Percentiles rank a stretch among this genome's conserved stretches.
Evolutionary conservation across 192 early-diverging fungal genomes (phyloP).

Genomic region (Dissophora ornata): DNA sequence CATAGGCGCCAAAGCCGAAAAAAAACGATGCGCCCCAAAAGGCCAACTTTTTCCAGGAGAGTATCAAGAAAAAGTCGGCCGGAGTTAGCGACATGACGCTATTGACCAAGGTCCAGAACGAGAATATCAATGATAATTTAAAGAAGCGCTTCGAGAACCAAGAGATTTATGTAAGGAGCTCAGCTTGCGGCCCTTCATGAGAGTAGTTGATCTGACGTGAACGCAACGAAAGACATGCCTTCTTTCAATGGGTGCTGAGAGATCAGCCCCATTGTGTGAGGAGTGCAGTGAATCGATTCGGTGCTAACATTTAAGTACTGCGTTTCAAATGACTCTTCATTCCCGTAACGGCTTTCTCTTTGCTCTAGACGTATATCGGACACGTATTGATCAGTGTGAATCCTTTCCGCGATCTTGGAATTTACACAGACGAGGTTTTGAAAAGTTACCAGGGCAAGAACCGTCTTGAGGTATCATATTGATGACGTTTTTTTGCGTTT

Average conservation of each 20-base stretch:
- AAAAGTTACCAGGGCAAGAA: conserved; percentile 89
- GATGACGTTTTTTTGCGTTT: conserved; percentile 1
- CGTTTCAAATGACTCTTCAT: too few species aligned
- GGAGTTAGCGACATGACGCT: conserved; percentile 92
- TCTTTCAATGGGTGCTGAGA: too few species aligned
- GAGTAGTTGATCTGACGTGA: not conserved
- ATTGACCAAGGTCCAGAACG: conserved; percentile 94
- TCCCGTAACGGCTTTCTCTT: too few species aligned
- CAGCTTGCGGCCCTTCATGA: not conserved
- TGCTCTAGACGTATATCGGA: conserved; percentile 96
- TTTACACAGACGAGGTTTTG: conserved; percentile 93
- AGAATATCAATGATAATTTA: conserved; percentile 94
- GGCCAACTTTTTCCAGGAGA: conserved; percentile 67
- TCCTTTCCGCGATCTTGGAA: conserved; percentile 95
- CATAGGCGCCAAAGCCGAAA: conserved; percentile 50
- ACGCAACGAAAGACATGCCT: too few species aligned
- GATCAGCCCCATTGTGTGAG: too few species aligned
- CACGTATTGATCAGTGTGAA: conserved; percentile 91
- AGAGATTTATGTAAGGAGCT: conserved; percentile 86
- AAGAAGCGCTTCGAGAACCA: conserved; percentile 87
- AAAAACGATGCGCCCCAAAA: conserved; percentile 47
- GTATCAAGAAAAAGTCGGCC: conserved; percentile 79
- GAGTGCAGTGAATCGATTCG: too few species aligned
- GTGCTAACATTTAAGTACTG: too few species aligned
- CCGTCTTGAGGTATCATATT: conserved; percentile 72